Base-by-base conservation (phyloP, 2,329 filamentous ascomycete species). In the Teratosphaeria zuluensis region DNA sequence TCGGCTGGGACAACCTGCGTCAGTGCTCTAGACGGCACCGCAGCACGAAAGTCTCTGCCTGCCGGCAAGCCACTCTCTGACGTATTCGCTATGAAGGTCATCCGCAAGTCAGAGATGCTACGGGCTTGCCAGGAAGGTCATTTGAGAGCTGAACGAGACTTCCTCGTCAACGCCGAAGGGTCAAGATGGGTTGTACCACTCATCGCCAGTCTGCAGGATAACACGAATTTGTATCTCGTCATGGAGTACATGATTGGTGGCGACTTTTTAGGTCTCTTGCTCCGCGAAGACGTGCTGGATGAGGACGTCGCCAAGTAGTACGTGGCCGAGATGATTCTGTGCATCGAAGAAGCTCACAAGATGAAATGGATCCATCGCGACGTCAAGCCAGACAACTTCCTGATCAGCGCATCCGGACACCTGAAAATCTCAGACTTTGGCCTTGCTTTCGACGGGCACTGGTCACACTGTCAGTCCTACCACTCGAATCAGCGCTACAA, bases 191-290 rank as follows among this genome's bases (percentile, higher is more conserved):
- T 96, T 53, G 89, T 97, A 1, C 89, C 92, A 0, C 77, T 99
- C 38, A 82, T 96, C 55, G 81, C 89, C 55, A 94, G 90, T 68
- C 97, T 97, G 64, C 90, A 97, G 72, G 94, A 97, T 70, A 77
- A 82, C 38, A 81, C 83, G 51, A 90, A 89, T 66, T 79, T 99
- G 5, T 97, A 97, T 68, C 83, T 99, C 5, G 88, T 96, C 56
- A 96, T 97, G 91, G 92, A 97, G 60, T 99, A 95, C 70, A 96
- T 96, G 90, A 87, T 95, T 1, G 94, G 92, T 0, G 92, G 94
- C 0, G 92, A 99, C 71, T 97, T 99, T 65, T 80, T 99, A 0
- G 89, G 89, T 1, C 75, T 96, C 0, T 76, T 99, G 16, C 88
- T 96, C 58, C 85, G 92, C 16, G 89, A 95, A 69, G 91, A 94